Base-by-base conservation (phyloP, 495 filamentous ascomycete species). In the Penicillium argentinense region DNA sequence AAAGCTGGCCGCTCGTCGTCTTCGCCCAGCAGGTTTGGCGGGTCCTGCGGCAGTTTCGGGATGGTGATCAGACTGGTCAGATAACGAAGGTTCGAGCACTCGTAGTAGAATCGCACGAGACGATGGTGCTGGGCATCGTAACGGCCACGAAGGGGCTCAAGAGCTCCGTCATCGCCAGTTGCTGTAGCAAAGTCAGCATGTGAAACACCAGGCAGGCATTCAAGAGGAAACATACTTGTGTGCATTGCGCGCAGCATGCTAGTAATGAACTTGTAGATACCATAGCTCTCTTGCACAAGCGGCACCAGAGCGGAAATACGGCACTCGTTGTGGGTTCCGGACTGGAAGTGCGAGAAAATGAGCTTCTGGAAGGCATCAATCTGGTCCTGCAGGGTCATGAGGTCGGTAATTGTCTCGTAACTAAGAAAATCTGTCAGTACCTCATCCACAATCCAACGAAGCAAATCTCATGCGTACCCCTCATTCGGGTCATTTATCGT, bases 401-500 rank as follows among this genome's bases (percentile, higher is more conserved):
- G 78, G 64, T 98, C 95, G 59, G 83, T 87, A 46, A 97, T 97
- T 2, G 93, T 96, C 68, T 97, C 93, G 60, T 97, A 98, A 24
- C 83, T 86, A 54, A 16, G 22, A 14, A 37, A 2, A n/a, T n/a
- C 13, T 3, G 39, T 72, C 29, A 72, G 54, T 49, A 13, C 23
- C 42, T 13, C 9, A 24, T 39, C 1, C 11, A 26, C 11, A 33
- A 6, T 14, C 9, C 9, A 30, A 16, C 1, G 21, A 25, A 3
- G 8, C 12, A 28, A 26, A 25, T 7, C 6, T 34, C 9, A 7
- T 23, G 26, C 60, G 34, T 64, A 81, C 75, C 93, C 93, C 71
- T 98, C 93, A 61, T 98, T 97, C 9, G 95, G 93, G 73, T 98
- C 93, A 68, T 97, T 96, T 72, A 95, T 97, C 4, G 88, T 86